Conservation (phyloP, 2,329 filamentous ascomycete genomes). For the Paracoccidioides brasiliensis region DNA sequence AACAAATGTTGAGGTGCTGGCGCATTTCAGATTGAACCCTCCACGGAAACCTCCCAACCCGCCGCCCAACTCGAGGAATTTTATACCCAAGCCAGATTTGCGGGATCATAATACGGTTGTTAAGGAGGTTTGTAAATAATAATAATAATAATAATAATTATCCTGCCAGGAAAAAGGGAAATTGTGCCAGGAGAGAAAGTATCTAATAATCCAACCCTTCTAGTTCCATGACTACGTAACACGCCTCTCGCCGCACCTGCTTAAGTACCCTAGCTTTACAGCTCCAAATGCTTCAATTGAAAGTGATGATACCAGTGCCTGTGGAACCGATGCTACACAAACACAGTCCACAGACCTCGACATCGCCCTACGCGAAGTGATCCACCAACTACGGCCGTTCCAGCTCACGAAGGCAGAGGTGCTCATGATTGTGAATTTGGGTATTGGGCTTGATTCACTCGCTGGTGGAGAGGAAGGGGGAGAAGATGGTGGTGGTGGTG, state of each 20-base stretch:
- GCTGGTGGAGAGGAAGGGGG: slow-evolving; percentile 9
- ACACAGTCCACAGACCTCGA: slow-evolving; percentile 23
- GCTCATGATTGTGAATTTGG: slow-evolving; percentile 34
- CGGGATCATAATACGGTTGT: slow-evolving; percentile 34
- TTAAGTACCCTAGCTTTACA: slow-evolving; percentile 25
- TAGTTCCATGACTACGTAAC: slow-evolving; percentile 32
- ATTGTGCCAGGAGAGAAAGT: too few species aligned
- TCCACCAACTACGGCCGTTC: slow-evolving; percentile 26
- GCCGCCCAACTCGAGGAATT: slow-evolving; percentile 25
- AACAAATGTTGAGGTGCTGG: slow-evolving; percentile 33
- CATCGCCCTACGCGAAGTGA: slow-evolving; percentile 24
- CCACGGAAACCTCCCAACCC: slow-evolving; percentile 29
- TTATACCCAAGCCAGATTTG: slow-evolving; percentile 30
- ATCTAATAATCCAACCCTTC: neutral
- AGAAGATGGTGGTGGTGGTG: slow-evolving; percentile 11
- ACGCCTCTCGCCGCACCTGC: slow-evolving; percentile 28
- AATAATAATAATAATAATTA: too few species aligned
- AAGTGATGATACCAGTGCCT: slow-evolving; percentile 10
- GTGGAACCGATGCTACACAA: slow-evolving; percentile 4
- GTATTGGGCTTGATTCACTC: slow-evolving; percentile 22
- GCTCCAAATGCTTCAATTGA: neutral
- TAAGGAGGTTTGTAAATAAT: slow-evolving; percentile 29
- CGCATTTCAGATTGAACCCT: slow-evolving; percentile 29
- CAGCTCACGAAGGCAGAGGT: slow-evolving; percentile 35
- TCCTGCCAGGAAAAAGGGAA: too few species aligned